Evolutionary conservation across 352 stramenopile genomes (phyloP).

Genomic region (Phytophthora cactorum): DNA sequence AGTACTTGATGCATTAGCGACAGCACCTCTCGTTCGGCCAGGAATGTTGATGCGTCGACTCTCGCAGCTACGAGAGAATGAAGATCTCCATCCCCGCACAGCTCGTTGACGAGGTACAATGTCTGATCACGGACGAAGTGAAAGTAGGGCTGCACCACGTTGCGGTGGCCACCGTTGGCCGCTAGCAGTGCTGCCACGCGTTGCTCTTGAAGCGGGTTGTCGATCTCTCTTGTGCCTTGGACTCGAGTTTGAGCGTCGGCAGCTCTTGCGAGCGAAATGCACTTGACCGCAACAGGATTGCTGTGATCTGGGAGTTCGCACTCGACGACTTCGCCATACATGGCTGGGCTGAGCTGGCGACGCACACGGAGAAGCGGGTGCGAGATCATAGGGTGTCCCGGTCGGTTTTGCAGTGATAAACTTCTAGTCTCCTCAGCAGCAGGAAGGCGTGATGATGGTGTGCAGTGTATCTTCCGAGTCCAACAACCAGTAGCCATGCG

Average conservation of each 20-base stretch:
- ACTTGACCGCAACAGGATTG: conserved; percentile 33
- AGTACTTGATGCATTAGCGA: conserved; percentile 43
- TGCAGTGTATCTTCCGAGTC: background rate
- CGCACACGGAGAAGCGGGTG: conserved; percentile 11
- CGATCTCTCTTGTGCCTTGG: conserved; percentile 14
- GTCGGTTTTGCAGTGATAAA: too few species aligned
- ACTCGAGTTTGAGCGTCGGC: conserved; percentile 5
- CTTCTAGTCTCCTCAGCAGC: too few species aligned
- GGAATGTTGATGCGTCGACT: conserved; percentile 8
- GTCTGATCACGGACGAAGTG: conserved; percentile 26
- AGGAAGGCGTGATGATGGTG: too few species aligned
- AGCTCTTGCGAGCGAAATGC: conserved; percentile 25
- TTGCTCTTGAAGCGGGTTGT: conserved; percentile 36
- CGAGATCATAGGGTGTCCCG: background rate
- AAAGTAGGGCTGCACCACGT: conserved; percentile 36
- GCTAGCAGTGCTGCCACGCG: conserved; percentile 19
- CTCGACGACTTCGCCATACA: conserved; percentile 38
- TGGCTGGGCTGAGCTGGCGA: conserved; percentile 19
- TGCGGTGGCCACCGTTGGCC: conserved; percentile 33
- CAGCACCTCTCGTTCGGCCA: conserved; percentile 36
- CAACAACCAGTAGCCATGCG: background rate
- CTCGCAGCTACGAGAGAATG: conserved; percentile 32
- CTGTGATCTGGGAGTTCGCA: conserved; percentile 20
- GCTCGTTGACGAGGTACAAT: conserved; percentile 56
- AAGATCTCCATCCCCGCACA: conserved; percentile 53